A percentile compares a stretch with the other conserved stretches of the same genome.
These are phyloP conservation scores for Candolleomyces efflorescens DNA, from an alignment of 768 basidiomycete species.

Conservation along the genomic window DNA sequence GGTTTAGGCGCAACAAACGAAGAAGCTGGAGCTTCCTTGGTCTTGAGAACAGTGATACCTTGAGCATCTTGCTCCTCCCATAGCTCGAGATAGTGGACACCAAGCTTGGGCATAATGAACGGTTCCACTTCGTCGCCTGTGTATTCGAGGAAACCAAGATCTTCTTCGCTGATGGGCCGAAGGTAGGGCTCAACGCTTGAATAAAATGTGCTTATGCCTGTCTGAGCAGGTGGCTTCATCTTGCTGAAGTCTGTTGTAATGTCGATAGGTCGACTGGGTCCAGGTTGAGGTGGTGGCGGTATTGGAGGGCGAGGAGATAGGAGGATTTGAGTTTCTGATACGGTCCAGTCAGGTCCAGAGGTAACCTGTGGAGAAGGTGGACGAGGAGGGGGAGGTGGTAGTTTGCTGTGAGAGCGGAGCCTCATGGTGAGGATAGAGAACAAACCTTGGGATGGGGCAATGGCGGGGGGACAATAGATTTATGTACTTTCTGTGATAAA, in stretches of 20 bases:
- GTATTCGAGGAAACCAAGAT: constrained; percentile 89
- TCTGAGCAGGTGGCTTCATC: constrained; percentile 71
- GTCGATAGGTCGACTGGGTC: constrained; percentile 79
- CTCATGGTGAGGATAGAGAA: not conserved
- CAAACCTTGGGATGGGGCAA: constrained; percentile 49
- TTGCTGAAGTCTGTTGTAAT: constrained; percentile 90
- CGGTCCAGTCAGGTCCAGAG: constrained; percentile 55
- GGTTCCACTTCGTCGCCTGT: constrained; percentile 89
- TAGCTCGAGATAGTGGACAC: constrained; percentile 79
- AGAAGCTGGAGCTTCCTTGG: constrained; percentile 31
- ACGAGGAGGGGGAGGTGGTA: too few species aligned
- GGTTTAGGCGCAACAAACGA: constrained; percentile 49
- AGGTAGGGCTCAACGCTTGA: constrained; percentile 87
- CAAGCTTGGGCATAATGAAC: constrained; percentile 82
- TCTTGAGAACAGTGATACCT: constrained; percentile 25
- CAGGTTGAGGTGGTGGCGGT: constrained; percentile 52
- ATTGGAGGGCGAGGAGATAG: constrained; percentile 60
- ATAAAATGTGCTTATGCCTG: constrained; percentile 74
- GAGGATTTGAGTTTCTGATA: constrained; percentile 47
- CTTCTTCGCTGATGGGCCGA: constrained; percentile 89
- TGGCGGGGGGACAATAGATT: constrained; percentile 41
- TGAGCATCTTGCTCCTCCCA: constrained; percentile 92
- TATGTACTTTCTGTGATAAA: constrained; percentile 50
- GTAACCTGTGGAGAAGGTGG: constrained; percentile 15
- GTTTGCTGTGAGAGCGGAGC: too few species aligned